Percentiles rank a stretch among this genome's conserved stretches.
Evolutionary conservation across 129 eudicot genomes (phyloP).

Genomic region (Heracleum sosnowskyi): DNA sequence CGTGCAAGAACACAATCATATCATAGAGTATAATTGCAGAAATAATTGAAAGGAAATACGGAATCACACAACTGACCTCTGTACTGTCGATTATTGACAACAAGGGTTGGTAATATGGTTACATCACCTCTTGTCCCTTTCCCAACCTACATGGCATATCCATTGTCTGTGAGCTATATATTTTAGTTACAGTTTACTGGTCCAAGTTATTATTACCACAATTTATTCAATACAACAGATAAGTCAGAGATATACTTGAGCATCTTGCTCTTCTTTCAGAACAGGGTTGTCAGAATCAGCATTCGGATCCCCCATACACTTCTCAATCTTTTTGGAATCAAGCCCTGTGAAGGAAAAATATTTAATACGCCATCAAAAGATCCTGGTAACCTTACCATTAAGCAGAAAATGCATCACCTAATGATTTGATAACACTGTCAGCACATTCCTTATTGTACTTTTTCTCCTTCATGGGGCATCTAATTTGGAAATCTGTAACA

Average conservation of each 20-base stretch:
- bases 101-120: conserved; percentile 90
- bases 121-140: conserved; percentile 97
- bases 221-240: not conserved
- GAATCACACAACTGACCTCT: conserved; percentile 49
- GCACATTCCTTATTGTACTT: conserved; percentile 33
- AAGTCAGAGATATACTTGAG: conserved; percentile 16
- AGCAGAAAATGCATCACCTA: conserved; percentile 14
- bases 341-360: conserved; percentile 11
- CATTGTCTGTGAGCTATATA: not conserved
- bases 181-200: not conserved
- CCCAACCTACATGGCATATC: conserved; percentile 48
- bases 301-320: conserved; percentile 28
- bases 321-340: conserved; percentile 24
- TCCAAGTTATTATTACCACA: not conserved
- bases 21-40: conserved; percentile 6
- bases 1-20: conserved; percentile 41
- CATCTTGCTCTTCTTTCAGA: conserved; percentile 28
- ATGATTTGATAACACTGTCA: conserved; percentile 22
- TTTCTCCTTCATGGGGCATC: conserved; percentile 32
- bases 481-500: conserved; percentile 25
- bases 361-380: not conserved
- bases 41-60: not conserved
- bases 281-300: conserved; percentile 24
- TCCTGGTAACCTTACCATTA: not conserved
- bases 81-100: conserved; percentile 88